Base-by-base conservation (phyloP, 2,329 filamentous ascomycete species). In the Scedosporium minutisporum region DNA sequence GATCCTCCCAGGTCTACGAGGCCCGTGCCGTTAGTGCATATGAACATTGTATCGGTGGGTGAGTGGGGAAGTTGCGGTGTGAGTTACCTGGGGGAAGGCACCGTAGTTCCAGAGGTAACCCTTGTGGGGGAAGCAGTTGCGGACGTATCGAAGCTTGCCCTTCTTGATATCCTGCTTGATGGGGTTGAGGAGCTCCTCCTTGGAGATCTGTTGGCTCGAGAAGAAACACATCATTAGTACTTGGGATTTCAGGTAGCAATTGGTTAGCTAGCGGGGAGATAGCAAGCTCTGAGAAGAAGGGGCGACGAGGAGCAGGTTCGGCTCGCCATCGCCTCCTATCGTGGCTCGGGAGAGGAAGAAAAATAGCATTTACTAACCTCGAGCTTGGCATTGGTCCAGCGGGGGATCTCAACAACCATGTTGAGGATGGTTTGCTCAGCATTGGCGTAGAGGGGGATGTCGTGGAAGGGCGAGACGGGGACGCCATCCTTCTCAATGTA, bases 71-170 rank as follows among this genome's bases (percentile, higher is more conserved):
- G 33, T 42, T 58, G 53, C 25, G 65, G 42, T 62, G 62, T 58
- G 44, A 72, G 83, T 74, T 84, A 95, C 91, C 84, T 95, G 91
- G 72, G 95, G 95, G 88, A 99, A 97, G 78, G 93, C 93, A 82
- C 95, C 95, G 81, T 99, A 99, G 87, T 99, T 99, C 95, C 95
- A 99, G 72, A 99, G 91, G 81, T 99, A 99, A 69, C 95, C 95
- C 87, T 99, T 97, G 89, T 99, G 95, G 72, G 95, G 95, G 87
- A 99, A 99, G 88, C 95, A 99, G 89, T 99, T 99, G 82, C 95
- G 92, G 76, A 99, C 95, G 77, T 89, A 99, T 74, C 95, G 91
- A 73, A 97, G 92, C 87, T 97, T 97, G 86, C 93, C 95, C 86
- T 99, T 97, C 90, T 99, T 97, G 78, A 87, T 86, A 78, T 99